These are phyloP conservation scores for Suillus americanus DNA, from an alignment of 768 basidiomycete species.

Conservation along the genomic window DNA sequence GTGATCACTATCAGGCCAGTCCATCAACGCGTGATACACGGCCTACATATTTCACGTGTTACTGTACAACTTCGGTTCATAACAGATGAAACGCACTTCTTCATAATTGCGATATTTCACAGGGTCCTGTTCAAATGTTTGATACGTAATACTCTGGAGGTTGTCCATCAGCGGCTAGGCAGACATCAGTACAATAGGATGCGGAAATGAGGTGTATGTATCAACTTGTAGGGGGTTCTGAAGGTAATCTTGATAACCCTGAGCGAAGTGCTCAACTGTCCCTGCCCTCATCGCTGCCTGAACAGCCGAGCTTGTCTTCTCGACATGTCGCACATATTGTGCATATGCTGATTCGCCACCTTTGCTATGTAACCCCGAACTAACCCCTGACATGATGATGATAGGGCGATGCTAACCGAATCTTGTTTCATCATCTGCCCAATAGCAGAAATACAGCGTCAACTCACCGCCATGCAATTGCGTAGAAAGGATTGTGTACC, in stretches of 20 bases:
- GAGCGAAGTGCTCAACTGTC: conserved; percentile 86
- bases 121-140: conserved; percentile 97
- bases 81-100: conserved; percentile 51
- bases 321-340: conserved; percentile 84
- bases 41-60: conserved; percentile 48
- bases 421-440: conserved; percentile 18
- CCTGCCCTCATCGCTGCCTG: conserved; percentile 64
- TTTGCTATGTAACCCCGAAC: conserved; percentile 59
- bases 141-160: conserved; percentile 91
- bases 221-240: conserved; percentile 90
- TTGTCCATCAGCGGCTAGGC: conserved; percentile 94
- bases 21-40: conserved; percentile 74
- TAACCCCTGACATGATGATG: conserved; percentile 76
- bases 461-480: conserved; percentile 80
- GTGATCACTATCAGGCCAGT: conserved; percentile 57
- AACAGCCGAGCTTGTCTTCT: conserved; percentile 71
- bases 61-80: conserved; percentile 11
- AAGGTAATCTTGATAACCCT: conserved; percentile 92
- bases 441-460: conserved; percentile 12
- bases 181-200: conserved; percentile 11
- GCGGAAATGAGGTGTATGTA: conserved; percentile 8
- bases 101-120: conserved; percentile 96
- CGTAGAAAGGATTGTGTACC: conserved; percentile 89
- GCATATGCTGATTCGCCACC: conserved; percentile 88
- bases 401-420: conserved; percentile 74